These are phyloP conservation scores for Colletotrichum aenigma DNA, from an alignment of 2,329 filamentous ascomycete genomes.

Conservation along the genomic window DNA sequence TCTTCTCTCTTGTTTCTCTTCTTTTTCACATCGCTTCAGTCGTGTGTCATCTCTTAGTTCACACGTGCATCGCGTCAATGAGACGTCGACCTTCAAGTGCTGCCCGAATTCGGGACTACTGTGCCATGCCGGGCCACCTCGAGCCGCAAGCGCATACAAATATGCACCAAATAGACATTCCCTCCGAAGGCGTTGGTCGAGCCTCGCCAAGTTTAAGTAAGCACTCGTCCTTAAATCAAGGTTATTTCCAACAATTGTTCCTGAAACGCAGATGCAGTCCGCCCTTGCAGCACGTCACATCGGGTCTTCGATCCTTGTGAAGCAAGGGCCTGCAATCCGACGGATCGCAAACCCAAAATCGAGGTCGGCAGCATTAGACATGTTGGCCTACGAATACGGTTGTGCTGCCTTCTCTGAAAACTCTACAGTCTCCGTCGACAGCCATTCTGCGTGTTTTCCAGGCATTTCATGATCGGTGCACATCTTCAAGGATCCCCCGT, in stretches of 20 bases:
- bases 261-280: constrained; percentile 6
- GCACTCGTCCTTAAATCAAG: constrained; percentile 5
- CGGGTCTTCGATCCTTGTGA: background rate
- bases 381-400: background rate
- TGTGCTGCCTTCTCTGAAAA: background rate
- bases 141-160: background rate
- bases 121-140: background rate
- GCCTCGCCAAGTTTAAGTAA: constrained; percentile 5
- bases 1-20: background rate
- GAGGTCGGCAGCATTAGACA: background rate
- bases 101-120: background rate
- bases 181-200: background rate
- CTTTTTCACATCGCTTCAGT: background rate
- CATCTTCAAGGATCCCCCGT: background rate
- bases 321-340: background rate
- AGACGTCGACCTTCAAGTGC: background rate
- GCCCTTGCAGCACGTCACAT: background rate
- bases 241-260: background rate
- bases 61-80: background rate
- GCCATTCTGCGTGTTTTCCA: background rate
- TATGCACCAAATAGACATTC: background rate
- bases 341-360: background rate
- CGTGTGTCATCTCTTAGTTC: background rate
- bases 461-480: background rate
- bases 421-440: background rate